These are phyloP conservation scores for Drosera spatulata DNA, from an alignment of 179 eudicot species.

Conservation along the genomic window DNA sequence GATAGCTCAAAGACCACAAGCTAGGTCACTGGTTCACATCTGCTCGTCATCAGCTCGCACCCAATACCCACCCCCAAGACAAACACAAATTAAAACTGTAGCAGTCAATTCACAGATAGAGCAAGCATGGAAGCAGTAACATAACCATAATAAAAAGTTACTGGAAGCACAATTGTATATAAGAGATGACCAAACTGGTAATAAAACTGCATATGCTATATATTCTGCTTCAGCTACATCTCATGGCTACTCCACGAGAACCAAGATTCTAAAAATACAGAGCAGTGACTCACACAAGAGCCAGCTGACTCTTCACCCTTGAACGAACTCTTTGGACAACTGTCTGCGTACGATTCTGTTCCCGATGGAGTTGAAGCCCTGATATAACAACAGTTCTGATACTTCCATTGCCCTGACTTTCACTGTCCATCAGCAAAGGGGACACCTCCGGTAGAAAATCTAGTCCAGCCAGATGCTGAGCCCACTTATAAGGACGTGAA, in stretches of 20 bases:
- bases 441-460: conserved; percentile 90
- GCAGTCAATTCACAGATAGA: too few species aligned
- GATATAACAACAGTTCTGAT: conserved; percentile 44
- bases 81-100: too few species aligned
- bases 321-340: conserved; percentile 70
- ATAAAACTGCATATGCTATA: conserved; percentile 2
- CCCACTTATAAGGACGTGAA: conserved; percentile 92
- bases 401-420: conserved; percentile 29
- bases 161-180: neutral
- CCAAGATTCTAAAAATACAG: conserved; percentile 26
- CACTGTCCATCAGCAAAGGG: conserved; percentile 40
- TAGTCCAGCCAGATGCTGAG: conserved; percentile 88
- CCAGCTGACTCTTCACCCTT: conserved; percentile 85
- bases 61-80: conserved; percentile 7
- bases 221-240: neutral
- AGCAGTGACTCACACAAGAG: conserved; percentile 85
- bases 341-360: conserved; percentile 81
- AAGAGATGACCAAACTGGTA: conserved; percentile 2
- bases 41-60: neutral
- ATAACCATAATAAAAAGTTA: neutral
- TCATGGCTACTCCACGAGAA: conserved; percentile 7
- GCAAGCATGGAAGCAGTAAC: too few species aligned
- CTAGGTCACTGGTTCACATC: too few species aligned
- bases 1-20: too few species aligned
- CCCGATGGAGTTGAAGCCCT: conserved; percentile 76